Percentiles rank a stretch among this genome's conserved stretches.
Evolutionary conservation across 495 filamentous ascomycete species (phyloP).

Genomic region (Neurospora sp.): DNA sequence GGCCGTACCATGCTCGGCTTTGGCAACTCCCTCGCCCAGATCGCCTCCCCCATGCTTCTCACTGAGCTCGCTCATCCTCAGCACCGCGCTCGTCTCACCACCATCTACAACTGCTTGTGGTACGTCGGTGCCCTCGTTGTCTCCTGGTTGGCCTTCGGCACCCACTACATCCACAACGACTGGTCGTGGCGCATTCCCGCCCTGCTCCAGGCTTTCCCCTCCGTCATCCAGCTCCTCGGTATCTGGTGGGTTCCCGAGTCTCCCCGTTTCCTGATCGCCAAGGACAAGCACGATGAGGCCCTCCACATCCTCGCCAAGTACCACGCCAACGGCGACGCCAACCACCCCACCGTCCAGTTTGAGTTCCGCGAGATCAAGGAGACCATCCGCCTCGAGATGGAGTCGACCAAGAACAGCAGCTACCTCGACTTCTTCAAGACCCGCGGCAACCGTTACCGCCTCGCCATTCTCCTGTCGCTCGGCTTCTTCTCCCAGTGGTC

Average conservation of each 20-base stretch:
- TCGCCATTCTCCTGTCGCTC: constrained; percentile 46
- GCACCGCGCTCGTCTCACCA: constrained; percentile 54
- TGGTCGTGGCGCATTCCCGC: constrained; percentile 47
- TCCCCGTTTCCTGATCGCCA: constrained; percentile 53
- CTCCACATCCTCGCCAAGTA: constrained; percentile 45
- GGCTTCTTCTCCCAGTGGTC: constrained; percentile 61
- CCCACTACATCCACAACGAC: constrained; percentile 36
- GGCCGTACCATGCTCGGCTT: constrained; percentile 46
- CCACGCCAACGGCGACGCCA: constrained; percentile 47
- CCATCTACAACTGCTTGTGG: constrained; percentile 58
- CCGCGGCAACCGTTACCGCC: constrained; percentile 57
- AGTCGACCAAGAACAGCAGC: constrained; percentile 31
- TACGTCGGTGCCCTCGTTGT: constrained; percentile 48
- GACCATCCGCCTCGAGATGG: constrained; percentile 44
- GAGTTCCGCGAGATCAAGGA: constrained; percentile 52
- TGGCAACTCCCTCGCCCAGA: constrained; percentile 48
- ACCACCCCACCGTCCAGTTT: constrained; percentile 48
- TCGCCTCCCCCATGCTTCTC: constrained; percentile 52
- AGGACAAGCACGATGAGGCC: constrained; percentile 55
- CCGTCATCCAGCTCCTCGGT: constrained; percentile 39
- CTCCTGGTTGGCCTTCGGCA: constrained; percentile 42
- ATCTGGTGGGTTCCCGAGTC: constrained; percentile 50
- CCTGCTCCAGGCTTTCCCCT: constrained; percentile 45
- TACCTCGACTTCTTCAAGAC: constrained; percentile 54
- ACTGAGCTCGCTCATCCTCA: constrained; percentile 58